Conservation (phyloP, 768 basidiomycete genomes). For the Gyrodon lividus region DNA sequence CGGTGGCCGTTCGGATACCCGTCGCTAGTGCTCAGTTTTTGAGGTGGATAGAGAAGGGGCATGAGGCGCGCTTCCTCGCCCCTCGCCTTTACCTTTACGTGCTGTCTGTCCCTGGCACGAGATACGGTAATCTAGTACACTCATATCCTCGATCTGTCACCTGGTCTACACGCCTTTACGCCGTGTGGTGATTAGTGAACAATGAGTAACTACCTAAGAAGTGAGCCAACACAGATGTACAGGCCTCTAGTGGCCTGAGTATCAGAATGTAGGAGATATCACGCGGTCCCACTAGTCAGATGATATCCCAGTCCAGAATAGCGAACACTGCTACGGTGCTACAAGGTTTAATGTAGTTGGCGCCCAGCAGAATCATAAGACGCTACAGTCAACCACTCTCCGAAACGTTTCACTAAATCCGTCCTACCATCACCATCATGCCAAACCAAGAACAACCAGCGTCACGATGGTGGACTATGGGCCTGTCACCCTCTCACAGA, state of each 20-base stretch:
- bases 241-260: no score
- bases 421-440: conserved; percentile 11
- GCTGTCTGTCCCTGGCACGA: background rate
- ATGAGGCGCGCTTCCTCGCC: background rate
- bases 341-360: background rate
- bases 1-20: background rate
- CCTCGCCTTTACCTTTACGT: conserved; percentile 6
- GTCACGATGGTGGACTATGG: background rate
- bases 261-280: background rate
- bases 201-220: background rate
- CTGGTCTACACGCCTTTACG: no score
- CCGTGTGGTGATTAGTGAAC: background rate
- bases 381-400: background rate
- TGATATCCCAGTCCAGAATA: conserved; percentile 14
- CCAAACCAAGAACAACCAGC: background rate
- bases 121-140: no score
- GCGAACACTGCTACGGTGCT: conserved; percentile 17
- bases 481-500: background rate
- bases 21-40: background rate
- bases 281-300: background rate
- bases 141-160: no score
- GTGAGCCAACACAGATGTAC: no score
- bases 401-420: background rate
- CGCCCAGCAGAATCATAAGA: background rate
- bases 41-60: background rate